These are phyloP conservation scores for Phytophthora sojae DNA, from an alignment of 352 stramenopile species.

Conservation along the genomic window DNA sequence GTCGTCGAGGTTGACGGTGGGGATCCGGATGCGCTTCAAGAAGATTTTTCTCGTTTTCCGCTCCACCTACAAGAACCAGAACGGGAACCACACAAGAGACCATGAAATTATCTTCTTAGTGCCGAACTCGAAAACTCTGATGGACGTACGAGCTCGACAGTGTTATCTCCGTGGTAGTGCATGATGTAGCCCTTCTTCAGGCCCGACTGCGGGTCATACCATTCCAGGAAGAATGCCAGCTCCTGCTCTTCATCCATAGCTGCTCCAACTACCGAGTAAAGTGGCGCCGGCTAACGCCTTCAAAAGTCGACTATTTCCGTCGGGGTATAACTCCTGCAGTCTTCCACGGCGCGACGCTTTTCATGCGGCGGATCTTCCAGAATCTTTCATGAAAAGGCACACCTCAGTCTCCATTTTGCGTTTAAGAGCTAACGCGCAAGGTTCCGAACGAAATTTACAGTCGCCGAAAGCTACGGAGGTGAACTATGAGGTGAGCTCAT, in stretches of 20 bases:
- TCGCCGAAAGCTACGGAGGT: background rate
- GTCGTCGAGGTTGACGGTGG: conserved; percentile 66
- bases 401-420: conserved; percentile 25
- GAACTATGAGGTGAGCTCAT: conserved; percentile 25
- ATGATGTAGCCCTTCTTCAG: conserved; percentile 78
- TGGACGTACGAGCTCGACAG: conserved; percentile 67
- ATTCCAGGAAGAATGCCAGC: conserved; percentile 83
- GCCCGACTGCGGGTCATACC: conserved; percentile 77
- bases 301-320: conserved; percentile 18
- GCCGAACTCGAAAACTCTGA: background rate
- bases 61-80: conserved; percentile 52
- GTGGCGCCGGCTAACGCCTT: background rate
- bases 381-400: conserved; percentile 34
- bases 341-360: conserved; percentile 2
- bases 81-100: too few species aligned
- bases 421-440: conserved; percentile 1
- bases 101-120: background rate
- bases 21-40: conserved; percentile 83
- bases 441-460: background rate
- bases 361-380: conserved; percentile 30
- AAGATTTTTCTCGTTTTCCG: conserved; percentile 67
- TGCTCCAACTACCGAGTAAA: background rate
- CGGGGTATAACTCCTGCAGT: conserved; percentile 6
- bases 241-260: conserved; percentile 63
- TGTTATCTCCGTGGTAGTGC: conserved; percentile 77